Evolutionary conservation across 805 yeast species (phyloP).

Genomic region (Candida nonsorbophila): DNA sequence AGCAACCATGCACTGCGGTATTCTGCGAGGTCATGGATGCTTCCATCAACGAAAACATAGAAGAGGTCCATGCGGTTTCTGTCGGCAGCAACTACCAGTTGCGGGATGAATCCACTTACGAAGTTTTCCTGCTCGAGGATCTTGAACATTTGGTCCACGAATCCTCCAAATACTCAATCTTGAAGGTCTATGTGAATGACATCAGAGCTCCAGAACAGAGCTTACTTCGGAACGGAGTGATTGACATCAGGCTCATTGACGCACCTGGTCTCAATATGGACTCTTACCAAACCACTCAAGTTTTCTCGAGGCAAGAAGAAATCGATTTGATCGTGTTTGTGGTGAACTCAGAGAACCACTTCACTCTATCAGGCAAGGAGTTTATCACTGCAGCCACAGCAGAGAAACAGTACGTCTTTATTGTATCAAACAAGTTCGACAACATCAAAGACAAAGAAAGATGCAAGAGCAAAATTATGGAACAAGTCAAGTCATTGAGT

Average conservation of each 20-base stretch:
- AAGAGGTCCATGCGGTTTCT: slow-evolving; percentile 91
- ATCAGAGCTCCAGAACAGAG: slow-evolving; percentile 61
- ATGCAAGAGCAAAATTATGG: slow-evolving; percentile 71
- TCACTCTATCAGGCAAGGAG: slow-evolving; percentile 90
- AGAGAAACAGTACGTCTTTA: slow-evolving; percentile 87
- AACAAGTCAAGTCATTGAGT: slow-evolving; percentile 77
- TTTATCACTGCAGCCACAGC: slow-evolving; percentile 86
- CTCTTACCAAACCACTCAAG: slow-evolving; percentile 89
- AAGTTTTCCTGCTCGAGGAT: slow-evolving; percentile 45
- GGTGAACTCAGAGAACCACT: slow-evolving; percentile 92
- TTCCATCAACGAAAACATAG: slow-evolving; percentile 58
- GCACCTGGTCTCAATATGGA: slow-evolving; percentile 97
- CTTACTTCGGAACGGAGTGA: slow-evolving; percentile 79
- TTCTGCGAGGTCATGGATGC: slow-evolving; percentile 93
- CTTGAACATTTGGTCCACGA: slow-evolving; percentile 69
- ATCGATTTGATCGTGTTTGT: slow-evolving; percentile 95
- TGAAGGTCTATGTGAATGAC: slow-evolving; percentile 82
- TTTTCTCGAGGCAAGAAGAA: slow-evolving; percentile 93
- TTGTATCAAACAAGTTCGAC: slow-evolving; percentile 92
- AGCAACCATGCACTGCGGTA: slow-evolving; percentile 95
- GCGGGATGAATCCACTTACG: slow-evolving; percentile 62
- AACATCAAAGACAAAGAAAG: slow-evolving; percentile 74
- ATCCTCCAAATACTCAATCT: slow-evolving; percentile 63
- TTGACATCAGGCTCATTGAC: slow-evolving; percentile 88
- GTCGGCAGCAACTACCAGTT: slow-evolving; percentile 47